Percentiles rank a stretch among this genome's conserved stretches.
These are phyloP conservation scores for Dalbergia cultrata DNA, from an alignment of 306 rosid genomes.

Conservation along the genomic window DNA sequence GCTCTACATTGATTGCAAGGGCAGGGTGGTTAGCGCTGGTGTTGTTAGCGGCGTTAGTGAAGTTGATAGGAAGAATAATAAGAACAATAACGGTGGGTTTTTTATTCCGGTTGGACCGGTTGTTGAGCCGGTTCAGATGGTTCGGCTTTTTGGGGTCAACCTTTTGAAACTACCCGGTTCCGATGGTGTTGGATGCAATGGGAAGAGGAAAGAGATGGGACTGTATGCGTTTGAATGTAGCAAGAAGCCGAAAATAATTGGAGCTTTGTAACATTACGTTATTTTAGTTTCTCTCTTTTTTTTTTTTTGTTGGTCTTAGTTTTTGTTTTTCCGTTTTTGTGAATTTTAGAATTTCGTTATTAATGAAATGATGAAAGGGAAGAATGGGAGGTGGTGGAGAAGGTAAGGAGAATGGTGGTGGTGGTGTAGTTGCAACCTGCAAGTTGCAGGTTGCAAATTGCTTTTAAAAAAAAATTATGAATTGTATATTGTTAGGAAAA, in stretches of 20 bases:
- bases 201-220: conserved; percentile 83
- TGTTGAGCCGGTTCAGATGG: conserved; percentile 74
- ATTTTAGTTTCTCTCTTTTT: neutral
- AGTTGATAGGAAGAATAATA: neutral
- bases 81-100: neutral
- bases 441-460: conserved; percentile 54
- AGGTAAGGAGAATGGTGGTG: conserved; percentile 31
- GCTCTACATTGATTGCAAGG: conserved; percentile 80
- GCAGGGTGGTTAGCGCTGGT: conserved; percentile 28
- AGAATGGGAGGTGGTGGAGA: neutral
- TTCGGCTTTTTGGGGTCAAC: conserved; percentile 91
- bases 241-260: conserved; percentile 86
- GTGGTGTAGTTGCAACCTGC: neutral
- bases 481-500: conserved; percentile 65
- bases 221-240: conserved; percentile 70
- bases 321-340: neutral
- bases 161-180: conserved; percentile 71
- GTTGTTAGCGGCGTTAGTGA: neutral
- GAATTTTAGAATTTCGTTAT: conserved; percentile 49
- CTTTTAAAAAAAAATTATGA: conserved; percentile 25
- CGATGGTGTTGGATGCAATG: conserved; percentile 54
- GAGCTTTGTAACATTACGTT: conserved; percentile 76
- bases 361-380: neutral
- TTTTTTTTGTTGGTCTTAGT: neutral
- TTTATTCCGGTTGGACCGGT: conserved; percentile 57